Percentiles rank a stretch among this genome's conserved stretches.
Evolutionary conservation across 179 eudicot species (phyloP).

Genomic region (Actinidia arguta): DNA sequence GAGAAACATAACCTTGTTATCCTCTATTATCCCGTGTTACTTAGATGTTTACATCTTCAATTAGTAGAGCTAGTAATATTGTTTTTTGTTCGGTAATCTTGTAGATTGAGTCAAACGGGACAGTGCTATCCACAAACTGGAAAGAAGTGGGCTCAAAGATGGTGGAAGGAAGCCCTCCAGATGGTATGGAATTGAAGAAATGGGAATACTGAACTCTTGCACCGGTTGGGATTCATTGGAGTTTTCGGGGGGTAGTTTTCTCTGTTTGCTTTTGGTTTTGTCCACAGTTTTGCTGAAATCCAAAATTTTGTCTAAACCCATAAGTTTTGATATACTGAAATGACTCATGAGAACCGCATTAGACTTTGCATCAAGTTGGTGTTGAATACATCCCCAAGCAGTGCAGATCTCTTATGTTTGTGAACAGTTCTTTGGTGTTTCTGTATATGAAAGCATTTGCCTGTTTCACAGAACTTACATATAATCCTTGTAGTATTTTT

Average conservation of each 20-base stretch:
- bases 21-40: background rate
- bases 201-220: slow-evolving; percentile 62
- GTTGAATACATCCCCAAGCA: background rate
- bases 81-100: background rate
- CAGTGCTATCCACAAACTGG: slow-evolving; percentile 97
- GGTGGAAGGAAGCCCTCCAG: slow-evolving; percentile 95
- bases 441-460: background rate
- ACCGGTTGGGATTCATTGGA: background rate
- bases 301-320: background rate
- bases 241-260: background rate
- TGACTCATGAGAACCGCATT: background rate
- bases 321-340: background rate
- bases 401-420: background rate
- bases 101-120: slow-evolving; percentile 96
- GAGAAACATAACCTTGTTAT: slow-evolving; percentile 2
- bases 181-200: slow-evolving; percentile 97
- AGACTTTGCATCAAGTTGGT: background rate
- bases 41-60: background rate
- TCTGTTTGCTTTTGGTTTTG: background rate
- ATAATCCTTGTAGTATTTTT: background rate
- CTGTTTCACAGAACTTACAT: background rate
- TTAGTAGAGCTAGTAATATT: background rate
- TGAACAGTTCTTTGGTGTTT: background rate
- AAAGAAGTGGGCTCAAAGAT: slow-evolving; percentile 91
- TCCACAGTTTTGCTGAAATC: slow-evolving; percentile 6